phyloP scores from a whole-genome alignment of 305 asterid species.

The Plantago lanceolata region DNA sequence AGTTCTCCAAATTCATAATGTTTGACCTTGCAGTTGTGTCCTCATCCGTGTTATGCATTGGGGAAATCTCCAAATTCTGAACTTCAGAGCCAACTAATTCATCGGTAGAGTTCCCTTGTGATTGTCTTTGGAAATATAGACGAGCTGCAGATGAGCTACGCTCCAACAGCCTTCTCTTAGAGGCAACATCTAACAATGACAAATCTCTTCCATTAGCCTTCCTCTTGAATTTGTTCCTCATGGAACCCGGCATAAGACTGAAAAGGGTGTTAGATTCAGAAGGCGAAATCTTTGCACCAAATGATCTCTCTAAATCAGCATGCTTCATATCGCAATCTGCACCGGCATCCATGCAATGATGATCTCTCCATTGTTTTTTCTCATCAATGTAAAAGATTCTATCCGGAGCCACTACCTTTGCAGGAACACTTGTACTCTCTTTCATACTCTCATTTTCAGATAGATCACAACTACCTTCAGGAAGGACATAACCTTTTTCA shows the following conservation, averaged over 20 bases:
- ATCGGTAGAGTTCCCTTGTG: conserved; percentile 32
- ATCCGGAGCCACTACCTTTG: conserved; percentile 52
- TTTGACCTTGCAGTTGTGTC: conserved; percentile 25
- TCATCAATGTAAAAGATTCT: conserved; percentile 64
- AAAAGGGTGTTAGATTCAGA: conserved; percentile 59
- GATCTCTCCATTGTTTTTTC: conserved; percentile 88
- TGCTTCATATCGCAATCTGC: conserved; percentile 92
- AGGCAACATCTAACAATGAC: conserved; percentile 44
- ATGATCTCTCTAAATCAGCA: conserved; percentile 93
- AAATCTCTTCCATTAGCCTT: conserved; percentile 63
- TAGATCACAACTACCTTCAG: conserved; percentile 44
- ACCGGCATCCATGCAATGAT: conserved; percentile 96
- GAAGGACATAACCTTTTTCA: conserved; percentile 63
- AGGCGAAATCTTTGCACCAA: conserved; percentile 65
- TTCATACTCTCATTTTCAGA: conserved; percentile 48
- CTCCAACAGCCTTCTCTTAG: conserved; percentile 79
- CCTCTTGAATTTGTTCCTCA: conserved; percentile 60
- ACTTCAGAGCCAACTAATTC: conserved; percentile 37
- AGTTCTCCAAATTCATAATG: too few species aligned
- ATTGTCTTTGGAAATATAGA: conserved; percentile 46
- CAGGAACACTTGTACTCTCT: conserved; percentile 45
- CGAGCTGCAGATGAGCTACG: conserved; percentile 79
- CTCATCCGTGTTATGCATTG: conserved; percentile 27
- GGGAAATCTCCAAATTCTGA: conserved; percentile 30
- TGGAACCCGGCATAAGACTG: conserved; percentile 52